phyloP scores from a whole-genome alignment of 306 rosid genomes.

The Malus asiatica region DNA sequence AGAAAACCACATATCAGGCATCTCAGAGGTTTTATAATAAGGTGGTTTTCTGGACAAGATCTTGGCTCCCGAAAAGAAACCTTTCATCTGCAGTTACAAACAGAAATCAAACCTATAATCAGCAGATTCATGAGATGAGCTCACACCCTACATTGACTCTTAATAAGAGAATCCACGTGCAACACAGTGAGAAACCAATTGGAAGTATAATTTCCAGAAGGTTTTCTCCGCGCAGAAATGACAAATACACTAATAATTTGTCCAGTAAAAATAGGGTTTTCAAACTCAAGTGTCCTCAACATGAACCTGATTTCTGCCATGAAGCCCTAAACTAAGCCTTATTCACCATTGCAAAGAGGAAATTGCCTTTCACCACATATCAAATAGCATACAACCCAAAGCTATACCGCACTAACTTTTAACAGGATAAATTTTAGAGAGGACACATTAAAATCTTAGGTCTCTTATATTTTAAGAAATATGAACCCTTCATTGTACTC shows the following conservation, averaged over 20 bases:
- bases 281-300: neutral
- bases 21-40: slow-evolving; percentile 71
- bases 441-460: neutral
- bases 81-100: slow-evolving; percentile 66
- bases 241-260: neutral
- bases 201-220: neutral
- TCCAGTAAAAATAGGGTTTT: neutral
- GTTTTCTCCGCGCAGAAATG: neutral
- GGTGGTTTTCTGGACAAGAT: slow-evolving; percentile 65
- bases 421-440: neutral
- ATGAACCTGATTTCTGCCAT: neutral
- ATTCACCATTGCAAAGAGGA: neutral
- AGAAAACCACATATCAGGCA: slow-evolving; percentile 68
- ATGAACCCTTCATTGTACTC: neutral
- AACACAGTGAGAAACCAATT: neutral
- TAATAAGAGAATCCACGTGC: neutral
- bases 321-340: neutral
- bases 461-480: no score
- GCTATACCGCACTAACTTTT: neutral
- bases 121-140: neutral
- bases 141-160: neutral
- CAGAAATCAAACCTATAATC: neutral
- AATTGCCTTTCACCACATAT: neutral
- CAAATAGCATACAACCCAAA: neutral
- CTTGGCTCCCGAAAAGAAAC: slow-evolving; percentile 55